Conservation (phyloP, 345 rosid genomes). For the Hevea brasiliensis region DNA sequence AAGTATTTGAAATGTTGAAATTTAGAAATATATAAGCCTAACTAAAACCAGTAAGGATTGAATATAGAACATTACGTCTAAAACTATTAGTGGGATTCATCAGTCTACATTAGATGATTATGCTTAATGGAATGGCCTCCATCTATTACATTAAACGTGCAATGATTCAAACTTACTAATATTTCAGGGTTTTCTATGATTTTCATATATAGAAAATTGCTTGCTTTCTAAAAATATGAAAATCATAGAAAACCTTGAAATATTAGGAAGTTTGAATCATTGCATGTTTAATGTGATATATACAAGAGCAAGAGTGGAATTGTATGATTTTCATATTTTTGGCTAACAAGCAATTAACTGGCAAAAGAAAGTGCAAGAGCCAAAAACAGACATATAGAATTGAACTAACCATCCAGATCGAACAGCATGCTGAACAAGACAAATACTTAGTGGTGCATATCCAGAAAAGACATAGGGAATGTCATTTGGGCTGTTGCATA, state of each 20-base stretch:
- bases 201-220: no score
- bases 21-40: no score
- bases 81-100: no score
- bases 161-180: no score
- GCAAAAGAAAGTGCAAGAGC: not conserved
- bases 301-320: not conserved
- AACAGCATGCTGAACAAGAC: constrained; percentile 93
- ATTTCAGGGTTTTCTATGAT: no score
- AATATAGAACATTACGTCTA: no score
- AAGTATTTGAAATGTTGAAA: not conserved
- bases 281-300: not conserved
- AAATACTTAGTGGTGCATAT: constrained; percentile 97
- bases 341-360: not conserved
- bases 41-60: no score
- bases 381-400: not conserved
- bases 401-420: constrained; percentile 92
- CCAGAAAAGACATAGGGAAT: constrained; percentile 96
- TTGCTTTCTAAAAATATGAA: no score
- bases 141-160: not conserved
- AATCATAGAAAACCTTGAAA: no score
- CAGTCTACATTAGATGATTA: no score
- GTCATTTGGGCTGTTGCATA: constrained; percentile 73
- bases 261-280: no score
- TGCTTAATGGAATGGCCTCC: no score
- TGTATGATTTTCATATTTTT: not conserved